Base-by-base conservation (phyloP, 1,284 basidiomycete species). In the Sanguinoderma infundibulare region DNA sequence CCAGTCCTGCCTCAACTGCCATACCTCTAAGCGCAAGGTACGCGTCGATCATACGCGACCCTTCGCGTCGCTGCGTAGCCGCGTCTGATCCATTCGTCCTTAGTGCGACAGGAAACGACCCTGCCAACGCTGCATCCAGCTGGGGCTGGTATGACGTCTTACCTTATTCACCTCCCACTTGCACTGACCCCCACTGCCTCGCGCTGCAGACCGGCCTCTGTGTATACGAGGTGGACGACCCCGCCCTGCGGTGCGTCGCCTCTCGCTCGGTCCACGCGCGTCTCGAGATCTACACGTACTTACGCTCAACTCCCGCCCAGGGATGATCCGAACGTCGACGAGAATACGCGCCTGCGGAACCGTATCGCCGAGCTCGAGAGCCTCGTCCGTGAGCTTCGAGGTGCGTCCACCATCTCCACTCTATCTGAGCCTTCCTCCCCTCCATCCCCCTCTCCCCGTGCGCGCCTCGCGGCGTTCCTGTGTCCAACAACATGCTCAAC, bases 201-300 rank as follows among this genome's bases (percentile, higher is more conserved):
- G n/a, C n/a, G n/a, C n/a, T n/a, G 61, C 39, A 94, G 90, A 96
- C 94, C 22, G 94, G 94, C 40, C 88, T 95, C 20, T 96, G 94
- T 73, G 94, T 96, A 0, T 96, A 96, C 70, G 94, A 96, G 72
- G 91, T 95, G 61, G 94, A 95, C 74, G 94, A 96, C 75, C 90
- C 91, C 14, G 87, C 90, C 10, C 79, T 92, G 55, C 83, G 90
- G 92, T 92, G 69, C 69, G 84, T 77, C 53, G 57, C 47, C 40
- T 42, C 55, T 35, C 60, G 53, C 60, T 60, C 53, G 32, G 34
- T 55, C 46, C 50, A 26, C 44, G 24, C 53, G 17, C 34, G 26
- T 28, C 62, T 63, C 40, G 53, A 46, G 46, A 60, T 42, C 32
- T 64, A 66, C 42, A 67, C 57, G 59, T 24, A 67, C 57, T 58